Percentiles rank a stretch among this genome's conserved stretches.
Conservation (phyloP, 257 asterid species). For the Solanum clarkiae region DNA sequence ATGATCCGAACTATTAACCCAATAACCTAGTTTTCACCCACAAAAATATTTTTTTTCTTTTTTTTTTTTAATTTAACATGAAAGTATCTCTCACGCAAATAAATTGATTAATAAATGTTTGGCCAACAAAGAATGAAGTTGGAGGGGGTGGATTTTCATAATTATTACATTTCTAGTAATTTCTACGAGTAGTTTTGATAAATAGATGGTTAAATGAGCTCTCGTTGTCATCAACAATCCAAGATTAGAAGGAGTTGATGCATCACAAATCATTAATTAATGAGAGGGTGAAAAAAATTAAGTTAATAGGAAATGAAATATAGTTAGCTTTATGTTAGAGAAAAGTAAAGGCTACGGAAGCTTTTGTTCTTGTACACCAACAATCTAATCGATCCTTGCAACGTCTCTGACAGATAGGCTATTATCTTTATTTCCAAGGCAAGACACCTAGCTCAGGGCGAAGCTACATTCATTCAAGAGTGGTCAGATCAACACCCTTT, state of each 20-base stretch:
- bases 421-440: conserved; percentile 10
- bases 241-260: background rate
- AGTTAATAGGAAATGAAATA: background rate
- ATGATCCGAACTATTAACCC: background rate
- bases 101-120: background rate
- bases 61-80: background rate
- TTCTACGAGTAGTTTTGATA: background rate
- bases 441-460: conserved; percentile 1
- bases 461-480: no score
- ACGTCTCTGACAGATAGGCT: background rate
- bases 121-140: background rate
- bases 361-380: background rate
- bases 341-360: conserved; percentile 46
- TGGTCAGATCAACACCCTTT: accelerated
- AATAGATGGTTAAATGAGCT: background rate
- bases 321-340: conserved; percentile 47
- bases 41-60: background rate
- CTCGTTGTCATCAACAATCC: background rate
- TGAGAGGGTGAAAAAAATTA: background rate
- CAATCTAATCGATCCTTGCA: background rate
- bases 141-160: background rate
- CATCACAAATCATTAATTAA: conserved; percentile 34
- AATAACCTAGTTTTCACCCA: background rate
- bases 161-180: background rate
- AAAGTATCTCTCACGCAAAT: background rate